Conservation (phyloP, 2,329 filamentous ascomycete species). For the Alternaria postmessia region DNA sequence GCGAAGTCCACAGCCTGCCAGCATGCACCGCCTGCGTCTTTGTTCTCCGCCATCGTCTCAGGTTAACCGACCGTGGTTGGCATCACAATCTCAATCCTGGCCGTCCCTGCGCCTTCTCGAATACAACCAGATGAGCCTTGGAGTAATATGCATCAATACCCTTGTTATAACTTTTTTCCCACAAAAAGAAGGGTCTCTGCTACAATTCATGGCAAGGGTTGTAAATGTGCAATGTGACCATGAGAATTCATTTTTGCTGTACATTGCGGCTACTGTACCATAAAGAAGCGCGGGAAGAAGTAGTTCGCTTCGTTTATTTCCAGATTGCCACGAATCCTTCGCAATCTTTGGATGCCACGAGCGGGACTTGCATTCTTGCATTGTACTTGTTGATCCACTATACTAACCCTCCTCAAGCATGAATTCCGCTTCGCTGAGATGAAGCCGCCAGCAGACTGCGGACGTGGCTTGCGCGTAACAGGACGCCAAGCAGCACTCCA, state of each 20-base stretch:
- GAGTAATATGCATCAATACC: slow-evolving; percentile 12
- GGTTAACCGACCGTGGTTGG: slow-evolving; percentile 16
- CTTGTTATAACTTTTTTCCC: not conserved
- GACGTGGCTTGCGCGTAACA: slow-evolving; percentile 17
- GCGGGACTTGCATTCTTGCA: slow-evolving; percentile 3
- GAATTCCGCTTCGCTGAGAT: slow-evolving; percentile 19
- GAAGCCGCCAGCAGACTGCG: slow-evolving; percentile 9
- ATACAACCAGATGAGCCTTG: slow-evolving; percentile 24
- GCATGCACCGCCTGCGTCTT: slow-evolving; percentile 4
- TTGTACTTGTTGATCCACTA: slow-evolving; percentile 12
- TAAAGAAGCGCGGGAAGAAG: not conserved
- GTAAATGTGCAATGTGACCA: not conserved
- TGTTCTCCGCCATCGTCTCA: slow-evolving; percentile 34
- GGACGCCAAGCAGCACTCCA: slow-evolving; percentile 25
- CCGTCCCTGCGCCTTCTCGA: slow-evolving; percentile 20
- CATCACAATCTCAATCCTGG: slow-evolving; percentile 14
- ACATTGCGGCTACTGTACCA: not conserved
- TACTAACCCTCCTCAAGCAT: slow-evolving; percentile 19
- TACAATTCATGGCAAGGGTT: not conserved
- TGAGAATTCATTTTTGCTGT: not conserved
- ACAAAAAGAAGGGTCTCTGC: slow-evolving; percentile 10
- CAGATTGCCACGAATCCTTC: slow-evolving; percentile 3
- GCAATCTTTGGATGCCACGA: slow-evolving; percentile 10
- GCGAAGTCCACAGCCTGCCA: slow-evolving; percentile 21
- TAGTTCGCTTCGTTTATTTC: slow-evolving; percentile 3